A percentile compares a stretch with the other conserved stretches of the same genome.
phyloP scores from a whole-genome alignment of 2,329 filamentous ascomycete genomes.

The Lachnellula cervina region DNA sequence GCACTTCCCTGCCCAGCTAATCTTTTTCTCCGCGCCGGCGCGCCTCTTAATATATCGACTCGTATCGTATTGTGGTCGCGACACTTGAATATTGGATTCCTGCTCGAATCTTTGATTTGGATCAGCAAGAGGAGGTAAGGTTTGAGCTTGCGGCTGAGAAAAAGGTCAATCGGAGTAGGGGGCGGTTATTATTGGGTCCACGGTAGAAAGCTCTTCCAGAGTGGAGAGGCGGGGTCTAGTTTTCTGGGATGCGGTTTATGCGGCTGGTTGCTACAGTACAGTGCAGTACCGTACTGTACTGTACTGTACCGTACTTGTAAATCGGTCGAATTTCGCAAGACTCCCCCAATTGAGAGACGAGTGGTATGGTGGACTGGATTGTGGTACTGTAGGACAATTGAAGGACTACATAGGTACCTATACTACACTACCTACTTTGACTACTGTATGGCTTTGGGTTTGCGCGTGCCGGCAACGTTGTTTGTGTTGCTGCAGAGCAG shows the following conservation, averaged over 20 bases:
- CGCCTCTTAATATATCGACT: background rate
- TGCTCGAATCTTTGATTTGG: background rate
- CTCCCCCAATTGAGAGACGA: background rate
- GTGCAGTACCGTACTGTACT: too few relatives aligned
- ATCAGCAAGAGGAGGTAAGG: background rate
- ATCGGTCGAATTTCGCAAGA: too few relatives aligned
- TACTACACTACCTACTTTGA: background rate
- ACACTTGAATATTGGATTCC: background rate
- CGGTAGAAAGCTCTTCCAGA: conserved; percentile 1
- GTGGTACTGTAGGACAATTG: too few relatives aligned
- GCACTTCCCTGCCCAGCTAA: background rate
- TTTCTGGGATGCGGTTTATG: conserved; percentile 2
- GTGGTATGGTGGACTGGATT: too few relatives aligned
- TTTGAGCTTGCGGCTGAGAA: conserved; percentile 6
- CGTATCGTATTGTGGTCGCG: background rate
- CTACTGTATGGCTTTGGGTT: background rate
- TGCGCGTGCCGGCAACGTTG: conserved; percentile 22
- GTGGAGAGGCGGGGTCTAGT: conserved; percentile 18
- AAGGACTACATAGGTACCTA: background rate
- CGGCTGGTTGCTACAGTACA: background rate
- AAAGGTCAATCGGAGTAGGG: conserved; percentile 3
- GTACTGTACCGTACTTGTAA: too few relatives aligned
- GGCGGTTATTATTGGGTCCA: conserved; percentile 9
- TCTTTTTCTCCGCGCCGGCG: background rate
- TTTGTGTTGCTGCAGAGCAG: conserved; percentile 14